Evolutionary conservation across 192 early-diverging fungal genomes (phyloP), one percentile per base, ranked within the genome.

Genomic region (Umbelopsis ramanniana): DNA sequence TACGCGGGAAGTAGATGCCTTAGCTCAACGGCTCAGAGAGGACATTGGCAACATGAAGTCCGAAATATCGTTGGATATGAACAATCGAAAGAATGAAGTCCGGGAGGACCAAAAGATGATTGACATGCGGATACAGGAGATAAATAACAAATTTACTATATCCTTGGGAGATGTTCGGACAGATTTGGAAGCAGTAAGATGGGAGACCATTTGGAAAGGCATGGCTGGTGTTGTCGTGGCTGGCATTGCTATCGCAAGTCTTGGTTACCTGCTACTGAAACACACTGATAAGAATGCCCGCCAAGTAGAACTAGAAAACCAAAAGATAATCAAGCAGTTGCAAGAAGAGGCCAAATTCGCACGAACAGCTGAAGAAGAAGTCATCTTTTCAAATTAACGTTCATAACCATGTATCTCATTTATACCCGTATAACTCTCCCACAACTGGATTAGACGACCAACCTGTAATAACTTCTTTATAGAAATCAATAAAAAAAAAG

Each of bases 11-110:
- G 87, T 95, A 22, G 93, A 96, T 67, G 85, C 88, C 0, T 68
- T 96, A 70, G 86, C 84, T 45, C 92, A 92, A 53, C 86, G 86
- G 43, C 80, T 93, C 40, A 83, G 88, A n/a, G 96, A 98, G 53
- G 87, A 92, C 50, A 84, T 94, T 22, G 86, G 88, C 6, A 87
- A 86, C 35, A 76, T 96, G 79, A 93, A 93, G 71, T 86, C 89
- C 15, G 93, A 96, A n/a, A 90, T 98, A 50, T 84, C 90, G 23
- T 89, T 98, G 69, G 96, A 98, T 74, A 80, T 98, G 78, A 98
- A 94, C 79, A 93, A 92, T 74, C 91, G 93, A 73, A 94, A 93
- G 74, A 87, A 92, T 50, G 96, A 98, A 46, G 87, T 87, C 9
- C 82, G 88, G 23, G 92, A 93, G 63, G 86, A 91, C 24, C 90